A percentile compares a stretch with the other conserved stretches of the same genome.
phyloP scores from a whole-genome alignment of 768 basidiomycete genomes.

The Mycena latifolia region DNA sequence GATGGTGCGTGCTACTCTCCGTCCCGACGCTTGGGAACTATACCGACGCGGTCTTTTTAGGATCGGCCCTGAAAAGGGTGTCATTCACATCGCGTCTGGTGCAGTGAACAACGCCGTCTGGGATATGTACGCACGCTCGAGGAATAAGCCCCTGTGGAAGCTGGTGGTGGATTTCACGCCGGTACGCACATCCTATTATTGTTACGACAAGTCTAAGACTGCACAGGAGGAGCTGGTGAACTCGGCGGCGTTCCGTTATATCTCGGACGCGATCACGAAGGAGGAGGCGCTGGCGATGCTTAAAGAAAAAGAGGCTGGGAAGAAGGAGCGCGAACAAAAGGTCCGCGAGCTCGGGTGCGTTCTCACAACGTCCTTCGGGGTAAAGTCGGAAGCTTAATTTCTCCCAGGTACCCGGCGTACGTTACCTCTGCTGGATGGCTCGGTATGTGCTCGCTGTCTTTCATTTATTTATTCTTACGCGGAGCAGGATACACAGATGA shows the following conservation, averaged over 20 bases:
- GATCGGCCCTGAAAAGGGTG: constrained; percentile 96
- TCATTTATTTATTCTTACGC: neutral
- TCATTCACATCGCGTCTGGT: constrained; percentile 90
- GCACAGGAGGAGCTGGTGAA: constrained; percentile 81
- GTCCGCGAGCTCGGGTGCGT: constrained; percentile 77
- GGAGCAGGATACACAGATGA: constrained; percentile 87
- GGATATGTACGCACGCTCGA: constrained; percentile 90
- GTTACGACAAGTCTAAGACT: neutral
- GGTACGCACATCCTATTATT: constrained; percentile 45
- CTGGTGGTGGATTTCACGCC: constrained; percentile 92
- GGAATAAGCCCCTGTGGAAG: constrained; percentile 94
- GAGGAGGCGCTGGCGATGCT: constrained; percentile 91
- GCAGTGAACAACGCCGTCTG: constrained; percentile 94
- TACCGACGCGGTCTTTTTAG: constrained; percentile 46
- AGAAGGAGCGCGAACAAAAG: constrained; percentile 81
- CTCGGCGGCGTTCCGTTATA: constrained; percentile 87
- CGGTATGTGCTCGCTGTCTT: constrained; percentile 50
- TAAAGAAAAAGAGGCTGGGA: constrained; percentile 79
- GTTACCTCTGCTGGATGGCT: constrained; percentile 96
- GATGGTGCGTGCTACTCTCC: constrained; percentile 75
- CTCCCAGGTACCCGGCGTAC: constrained; percentile 87
- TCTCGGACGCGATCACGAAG: constrained; percentile 92
- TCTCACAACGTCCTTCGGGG: neutral
- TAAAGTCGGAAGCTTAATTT: neutral
- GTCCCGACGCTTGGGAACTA: neutral